These are phyloP conservation scores for Neckera pumila DNA, from an alignment of 225 moss, liverwort and hornwort species.

Conservation along the genomic window DNA sequence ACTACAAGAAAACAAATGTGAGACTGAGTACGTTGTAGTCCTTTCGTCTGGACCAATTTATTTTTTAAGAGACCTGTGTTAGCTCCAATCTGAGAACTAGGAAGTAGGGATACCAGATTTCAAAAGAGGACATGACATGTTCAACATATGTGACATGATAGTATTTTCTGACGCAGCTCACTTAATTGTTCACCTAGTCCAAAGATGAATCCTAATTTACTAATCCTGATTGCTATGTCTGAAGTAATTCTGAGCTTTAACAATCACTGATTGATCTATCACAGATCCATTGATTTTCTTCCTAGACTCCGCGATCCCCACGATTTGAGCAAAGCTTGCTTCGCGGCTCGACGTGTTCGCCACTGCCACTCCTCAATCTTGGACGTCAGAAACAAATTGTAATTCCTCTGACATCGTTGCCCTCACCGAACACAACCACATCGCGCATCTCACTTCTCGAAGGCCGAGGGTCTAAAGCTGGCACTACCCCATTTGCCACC, in stretches of 20 bases:
- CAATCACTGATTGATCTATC: not conserved
- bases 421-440: not conserved
- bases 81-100: not conserved
- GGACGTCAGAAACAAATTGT: not conserved
- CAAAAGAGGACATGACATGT: not conserved
- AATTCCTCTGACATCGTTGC: not conserved
- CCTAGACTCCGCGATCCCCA: not conserved
- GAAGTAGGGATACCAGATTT: not conserved
- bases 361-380: not conserved
- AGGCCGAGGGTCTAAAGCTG: not conserved
- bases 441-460: not conserved
- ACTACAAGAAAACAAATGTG: not conserved
- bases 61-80: not conserved
- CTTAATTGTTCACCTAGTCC: not conserved
- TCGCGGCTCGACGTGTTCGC: not conserved
- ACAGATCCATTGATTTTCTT: not conserved
- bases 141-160: not conserved
- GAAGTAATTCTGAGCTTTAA: not conserved
- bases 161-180: not conserved
- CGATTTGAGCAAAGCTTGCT: not conserved
- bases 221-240: not conserved
- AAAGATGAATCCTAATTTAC: not conserved
- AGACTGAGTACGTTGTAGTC: too few species aligned
- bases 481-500: too few species aligned
- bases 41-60: not conserved